These are phyloP conservation scores for Starmerella cellae DNA, from an alignment of 805 yeast species.

Conservation along the genomic window DNA sequence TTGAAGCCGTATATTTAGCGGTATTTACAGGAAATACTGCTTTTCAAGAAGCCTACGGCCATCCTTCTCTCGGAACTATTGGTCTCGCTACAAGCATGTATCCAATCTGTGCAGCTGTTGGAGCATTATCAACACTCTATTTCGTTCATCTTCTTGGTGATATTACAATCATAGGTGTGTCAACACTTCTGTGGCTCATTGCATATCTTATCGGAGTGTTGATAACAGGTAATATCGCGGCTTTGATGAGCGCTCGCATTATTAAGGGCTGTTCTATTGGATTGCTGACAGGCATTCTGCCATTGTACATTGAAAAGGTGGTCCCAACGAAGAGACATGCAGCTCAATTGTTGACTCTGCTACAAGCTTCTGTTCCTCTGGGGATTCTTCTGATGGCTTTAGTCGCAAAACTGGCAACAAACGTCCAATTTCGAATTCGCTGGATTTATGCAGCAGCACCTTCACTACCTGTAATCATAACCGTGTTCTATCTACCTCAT, in stretches of 20 bases:
- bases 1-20: conserved; percentile 21
- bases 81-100: conserved; percentile 20
- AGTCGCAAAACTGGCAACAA: conserved; percentile 10
- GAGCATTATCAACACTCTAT: conserved; percentile 13
- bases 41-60: conserved; percentile 14
- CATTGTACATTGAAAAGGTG: conserved; percentile 15
- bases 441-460: conserved; percentile 20
- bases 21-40: conserved; percentile 13
- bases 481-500: conserved; percentile 10
- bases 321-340: conserved; percentile 9
- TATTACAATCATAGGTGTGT: conserved; percentile 5
- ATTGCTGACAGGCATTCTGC: conserved; percentile 16
- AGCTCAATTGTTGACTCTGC: conserved; percentile 15
- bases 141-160: conserved; percentile 1
- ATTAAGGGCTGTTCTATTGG: conserved; percentile 21
- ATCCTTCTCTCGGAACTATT: conserved; percentile 12
- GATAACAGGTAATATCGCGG: conserved; percentile 9
- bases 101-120: conserved; percentile 20
- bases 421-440: neutral
- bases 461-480: conserved; percentile 8
- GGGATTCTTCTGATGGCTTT: conserved; percentile 19
- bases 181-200: conserved; percentile 15
- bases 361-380: conserved; percentile 21
- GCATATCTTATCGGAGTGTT: conserved; percentile 18
- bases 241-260: conserved; percentile 15